Base-by-base conservation (phyloP, 2,329 filamentous ascomycete species). In the Emericellopsis cladophorae region DNA sequence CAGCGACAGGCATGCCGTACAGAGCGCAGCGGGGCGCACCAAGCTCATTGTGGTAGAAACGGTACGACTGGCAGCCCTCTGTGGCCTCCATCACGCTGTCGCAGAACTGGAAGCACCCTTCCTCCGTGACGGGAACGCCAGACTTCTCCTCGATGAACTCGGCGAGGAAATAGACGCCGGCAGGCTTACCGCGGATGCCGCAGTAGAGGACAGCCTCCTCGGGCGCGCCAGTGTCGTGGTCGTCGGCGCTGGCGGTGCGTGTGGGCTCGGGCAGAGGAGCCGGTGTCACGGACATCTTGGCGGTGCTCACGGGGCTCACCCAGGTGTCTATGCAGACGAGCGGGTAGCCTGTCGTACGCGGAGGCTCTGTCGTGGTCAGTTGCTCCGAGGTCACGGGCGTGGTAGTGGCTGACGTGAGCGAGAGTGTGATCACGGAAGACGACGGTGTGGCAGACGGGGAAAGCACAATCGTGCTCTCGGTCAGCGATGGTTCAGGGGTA, bases 71-170 rank as follows among this genome's bases (percentile, higher is more conserved):
- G 49, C 61, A 63, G 37, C 58, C 57, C 18, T 52, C 45, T 11
- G 54, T 54, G 15, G 48, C 45, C 7, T 51, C 51, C 46, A 54
- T 54, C 40, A 51, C 50, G 45, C 53, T 57, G 39, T 48, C 46
- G 46, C 64, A 67, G 51, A 65, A 62, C 44, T 64, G 54, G 49
- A 56, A 67, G 51, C 65, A 67, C 2, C 61, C 62, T 43, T 59
- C 50, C 7, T 63, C 50, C 3, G 58, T 62, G 21, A 67, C 56
- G 2, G 52, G 48, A 31, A 58, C 54, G 11, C 47, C 51, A 2
- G 44, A 43, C 7, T 46, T 51, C 42, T 66, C 55, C 47, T 65
- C 53, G 36, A 55, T 52, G 44, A 58, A 66, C 45, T 59, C 55
- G 10, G 57, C 61, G 3, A 66, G 46, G 44, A 65, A 62, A 44